Conservation (phyloP, 2,329 filamentous ascomycete genomes). For the Apiospora arundinis region DNA sequence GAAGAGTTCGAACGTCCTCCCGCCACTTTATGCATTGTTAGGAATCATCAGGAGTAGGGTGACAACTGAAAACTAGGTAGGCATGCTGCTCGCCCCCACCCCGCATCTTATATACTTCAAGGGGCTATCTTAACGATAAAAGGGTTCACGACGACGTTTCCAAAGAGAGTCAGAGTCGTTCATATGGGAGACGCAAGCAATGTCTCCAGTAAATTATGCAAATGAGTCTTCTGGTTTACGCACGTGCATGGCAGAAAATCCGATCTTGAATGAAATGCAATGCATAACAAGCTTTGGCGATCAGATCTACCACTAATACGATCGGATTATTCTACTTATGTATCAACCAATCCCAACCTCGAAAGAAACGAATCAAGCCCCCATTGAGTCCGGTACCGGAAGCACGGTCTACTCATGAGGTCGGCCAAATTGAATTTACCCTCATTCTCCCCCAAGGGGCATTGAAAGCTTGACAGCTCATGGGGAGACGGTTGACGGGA, state of each 20-base stretch:
- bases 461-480: slow-evolving; percentile 5
- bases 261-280: slow-evolving; percentile 4
- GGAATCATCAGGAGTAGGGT: neutral
- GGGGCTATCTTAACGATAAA: neutral
- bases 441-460: neutral
- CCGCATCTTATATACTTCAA: too few species aligned
- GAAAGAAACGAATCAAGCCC: neutral
- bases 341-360: slow-evolving; percentile 1
- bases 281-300: slow-evolving; percentile 9
- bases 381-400: neutral
- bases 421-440: neutral
- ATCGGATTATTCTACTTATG: neutral
- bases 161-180: neutral
- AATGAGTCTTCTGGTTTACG: neutral
- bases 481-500: neutral
- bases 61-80: too few species aligned
- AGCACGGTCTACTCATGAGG: neutral
- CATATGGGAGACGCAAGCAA: neutral
- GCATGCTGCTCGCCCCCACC: too few species aligned
- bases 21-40: neutral
- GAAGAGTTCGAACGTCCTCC: neutral
- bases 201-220: neutral
- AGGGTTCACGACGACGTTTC: neutral
- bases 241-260: neutral
- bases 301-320: slow-evolving; percentile 17